Percentiles rank a stretch among this genome's conserved stretches.
These are phyloP conservation scores for Globisporangium emineosum DNA, from an alignment of 352 stramenopile species.

Conservation along the genomic window DNA sequence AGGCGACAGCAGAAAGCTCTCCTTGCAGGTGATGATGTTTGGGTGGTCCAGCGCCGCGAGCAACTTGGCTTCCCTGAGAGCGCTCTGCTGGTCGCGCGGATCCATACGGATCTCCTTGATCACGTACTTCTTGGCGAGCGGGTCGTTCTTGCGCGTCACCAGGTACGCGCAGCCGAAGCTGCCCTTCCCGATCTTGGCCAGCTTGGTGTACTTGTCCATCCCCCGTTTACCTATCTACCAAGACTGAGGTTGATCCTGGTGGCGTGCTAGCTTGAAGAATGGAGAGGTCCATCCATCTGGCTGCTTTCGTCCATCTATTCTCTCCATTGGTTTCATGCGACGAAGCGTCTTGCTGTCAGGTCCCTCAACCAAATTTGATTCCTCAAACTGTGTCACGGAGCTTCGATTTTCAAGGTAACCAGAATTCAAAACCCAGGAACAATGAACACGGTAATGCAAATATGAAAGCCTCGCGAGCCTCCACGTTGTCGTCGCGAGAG, in stretches of 20 bases:
- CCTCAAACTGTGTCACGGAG: background rate
- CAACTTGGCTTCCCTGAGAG: conserved; percentile 64
- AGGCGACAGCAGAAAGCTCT: conserved; percentile 59
- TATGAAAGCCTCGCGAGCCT: background rate
- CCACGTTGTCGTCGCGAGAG: background rate
- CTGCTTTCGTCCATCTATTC: background rate
- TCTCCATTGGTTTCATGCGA: conserved; percentile 16
- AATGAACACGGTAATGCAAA: background rate
- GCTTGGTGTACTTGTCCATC: conserved; percentile 81
- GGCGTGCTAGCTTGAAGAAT: background rate
- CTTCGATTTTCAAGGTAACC: background rate
- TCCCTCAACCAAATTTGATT: background rate
- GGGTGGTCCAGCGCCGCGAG: conserved; percentile 72
- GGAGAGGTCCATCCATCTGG: background rate
- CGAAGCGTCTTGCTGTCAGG: background rate
- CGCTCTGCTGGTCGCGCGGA: conserved; percentile 52
- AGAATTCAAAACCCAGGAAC: background rate
- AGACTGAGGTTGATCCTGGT: background rate
- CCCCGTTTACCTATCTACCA: background rate
- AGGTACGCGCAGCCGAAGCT: conserved; percentile 72
- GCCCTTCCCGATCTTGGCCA: conserved; percentile 72
- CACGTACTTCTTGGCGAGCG: conserved; percentile 45
- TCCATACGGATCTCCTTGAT: conserved; percentile 79
- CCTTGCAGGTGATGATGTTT: conserved; percentile 81
- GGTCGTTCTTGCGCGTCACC: conserved; percentile 38